These are phyloP conservation scores for Alternaria ethzedia DNA, from an alignment of 2,329 filamentous ascomycete genomes.

Conservation along the genomic window DNA sequence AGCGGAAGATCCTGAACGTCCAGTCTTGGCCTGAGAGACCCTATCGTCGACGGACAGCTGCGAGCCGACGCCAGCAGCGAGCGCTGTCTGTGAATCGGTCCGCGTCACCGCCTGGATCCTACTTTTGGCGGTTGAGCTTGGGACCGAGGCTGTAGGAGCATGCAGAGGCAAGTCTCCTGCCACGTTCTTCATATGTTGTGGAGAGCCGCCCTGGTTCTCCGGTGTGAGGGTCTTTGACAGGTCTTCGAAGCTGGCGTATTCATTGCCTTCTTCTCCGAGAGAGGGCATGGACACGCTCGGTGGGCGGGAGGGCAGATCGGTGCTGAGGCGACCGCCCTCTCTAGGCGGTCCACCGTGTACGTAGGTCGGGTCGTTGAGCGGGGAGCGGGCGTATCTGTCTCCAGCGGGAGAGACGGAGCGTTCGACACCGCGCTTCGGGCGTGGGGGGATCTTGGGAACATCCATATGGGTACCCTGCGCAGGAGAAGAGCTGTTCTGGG, in stretches of 20 bases:
- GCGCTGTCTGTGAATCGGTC: slow-evolving; percentile 87
- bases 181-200: slow-evolving; percentile 78
- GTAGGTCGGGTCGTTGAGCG: slow-evolving; percentile 75
- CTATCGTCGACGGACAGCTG: slow-evolving; percentile 51
- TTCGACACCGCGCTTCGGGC: slow-evolving; percentile 71
- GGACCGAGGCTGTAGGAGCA: slow-evolving; percentile 86
- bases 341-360: slow-evolving; percentile 49
- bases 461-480: slow-evolving; percentile 55
- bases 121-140: slow-evolving; percentile 80
- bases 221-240: slow-evolving; percentile 42
- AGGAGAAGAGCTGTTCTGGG: slow-evolving; percentile 52
- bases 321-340: slow-evolving; percentile 43
- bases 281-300: slow-evolving; percentile 83
- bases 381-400: slow-evolving; percentile 83
- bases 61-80: slow-evolving; percentile 82
- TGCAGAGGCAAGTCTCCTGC: slow-evolving; percentile 83
- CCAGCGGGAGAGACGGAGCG: slow-evolving; percentile 79
- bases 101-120: slow-evolving; percentile 84
- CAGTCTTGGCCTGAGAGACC: slow-evolving; percentile 28
- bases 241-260: slow-evolving; percentile 74
- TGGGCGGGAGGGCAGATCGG: slow-evolving; percentile 63
- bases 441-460: slow-evolving; percentile 77
- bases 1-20: slow-evolving; percentile 42
- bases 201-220: slow-evolving; percentile 51
- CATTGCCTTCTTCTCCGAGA: slow-evolving; percentile 85